Base-by-base conservation (phyloP, 179 eudicot genomes). In the Heliamphora pulchella region DNA sequence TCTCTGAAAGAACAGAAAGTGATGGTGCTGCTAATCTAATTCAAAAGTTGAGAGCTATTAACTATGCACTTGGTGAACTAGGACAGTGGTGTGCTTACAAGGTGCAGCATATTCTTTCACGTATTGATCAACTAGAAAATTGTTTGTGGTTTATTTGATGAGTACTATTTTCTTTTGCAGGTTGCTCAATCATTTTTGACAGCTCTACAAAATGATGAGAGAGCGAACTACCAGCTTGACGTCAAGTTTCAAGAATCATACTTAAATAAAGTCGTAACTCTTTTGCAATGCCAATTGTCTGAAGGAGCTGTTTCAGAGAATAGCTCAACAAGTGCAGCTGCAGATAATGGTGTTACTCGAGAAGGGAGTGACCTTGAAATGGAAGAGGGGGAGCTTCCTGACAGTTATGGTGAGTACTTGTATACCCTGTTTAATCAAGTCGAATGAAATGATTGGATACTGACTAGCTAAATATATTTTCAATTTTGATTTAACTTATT, bases 31-130 rank as follows among this genome's bases (percentile, higher is more conserved):
- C 91, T 82, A 96, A 94, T 86, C 84, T 96, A 79, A 94, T 94
- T 83, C 99, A 96, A 83, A 96, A 96, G 85, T 87, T 96, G 85
- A 94, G 99, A 86, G 99, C 99, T 51, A 86, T 94, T 55, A 94
- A 92, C 86, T 96, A 94, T 89, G 99, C 99, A 43, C 94, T 96
- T 79, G 86, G 91, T 87, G 99, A 96, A 89, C 85, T 96, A 51
- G 99, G 99, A 70, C 99, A 96, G 87, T 96, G 99, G 99, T 96
- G 99, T 87, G 99, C 99, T 80, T 94, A 87, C 85, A 96, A 94
- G 99, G 99, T 96, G 75, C 78, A 15, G 39, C 68, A 66, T 58
- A 53, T 55, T 79, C 59, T 71, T 20, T 20, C 71, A 78, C 50
- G 54, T 63, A 54, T 82, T 81, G 65, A 22, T 63, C 55, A 50